Evolutionary conservation across 257 asterid genomes (phyloP), one percentile per base, ranked within the genome.

Genomic region (Penstemon davidsonii): DNA sequence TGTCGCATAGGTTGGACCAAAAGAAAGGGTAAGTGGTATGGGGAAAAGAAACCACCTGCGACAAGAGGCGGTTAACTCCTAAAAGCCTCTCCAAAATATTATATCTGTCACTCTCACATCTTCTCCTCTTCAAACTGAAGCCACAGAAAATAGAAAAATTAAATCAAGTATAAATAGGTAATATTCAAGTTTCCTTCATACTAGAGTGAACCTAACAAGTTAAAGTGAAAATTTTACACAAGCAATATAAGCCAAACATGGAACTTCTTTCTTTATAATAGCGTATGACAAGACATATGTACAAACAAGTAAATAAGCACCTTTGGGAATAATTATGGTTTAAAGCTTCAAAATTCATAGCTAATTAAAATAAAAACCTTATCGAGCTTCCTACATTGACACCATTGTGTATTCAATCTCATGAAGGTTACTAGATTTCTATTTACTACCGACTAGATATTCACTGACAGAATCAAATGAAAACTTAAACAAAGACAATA

Each of bases 71-170:
- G 66, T 85, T 80, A 81, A 82, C 85, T 78, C 97, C 99, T 63
- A 86, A 73, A 68, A 91, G 96, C 59, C 95, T 88, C 79, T 91
- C 97, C 81, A 88, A 62, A 66, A 91, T 82, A 72, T 87, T 94
- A 59, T 47, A 84, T 74, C 86, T 91, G 61, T 80, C 87, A 60
- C 81, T 61, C 19, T 80, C 76, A 42, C 75, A 66, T 76, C 68
- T 82, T 79, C 82, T 82, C 83, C 93, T 84, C 92, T 91, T 94
- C 79, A 94, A 83, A 83, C 99, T 89, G 77, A 72, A 69, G 40
- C 19, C 43, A 59, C n/a, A 37, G 50, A 59, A 71, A 15, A 56
- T 51, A 55, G 43, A 8, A 55, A 19, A 41, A 5, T 41, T 3
- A 45, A 10, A 63, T 7, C 3, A 33, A 9, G 25, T 56, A 33